A percentile compares a stretch with the other conserved stretches of the same genome.
These are phyloP conservation scores for Ophiostoma novo-ulmi DNA, from an alignment of 2,329 filamentous ascomycete species.

Conservation along the genomic window DNA sequence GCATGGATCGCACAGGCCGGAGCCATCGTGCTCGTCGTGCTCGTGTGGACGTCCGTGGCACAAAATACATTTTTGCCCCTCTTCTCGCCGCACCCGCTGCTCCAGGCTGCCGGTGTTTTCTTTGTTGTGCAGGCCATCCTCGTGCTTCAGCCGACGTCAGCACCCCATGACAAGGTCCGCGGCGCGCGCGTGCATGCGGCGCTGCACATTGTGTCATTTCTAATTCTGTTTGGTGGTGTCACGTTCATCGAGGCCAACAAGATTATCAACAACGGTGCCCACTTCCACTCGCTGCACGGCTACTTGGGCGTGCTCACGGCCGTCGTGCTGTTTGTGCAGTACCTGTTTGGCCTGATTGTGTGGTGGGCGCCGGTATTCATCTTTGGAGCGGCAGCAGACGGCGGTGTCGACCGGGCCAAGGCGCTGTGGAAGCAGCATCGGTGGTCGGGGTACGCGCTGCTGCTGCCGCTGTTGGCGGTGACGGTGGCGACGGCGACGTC, in stretches of 20 bases:
- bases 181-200: slow-evolving; percentile 60
- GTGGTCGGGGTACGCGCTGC: slow-evolving; percentile 61
- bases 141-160: slow-evolving; percentile 80
- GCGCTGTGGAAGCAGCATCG: slow-evolving; percentile 87
- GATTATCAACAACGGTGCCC: slow-evolving; percentile 55
- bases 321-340: slow-evolving; percentile 65
- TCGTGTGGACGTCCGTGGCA: slow-evolving; percentile 75
- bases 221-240: slow-evolving; percentile 59
- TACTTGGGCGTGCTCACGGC: slow-evolving; percentile 76
- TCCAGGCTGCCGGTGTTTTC: slow-evolving; percentile 62
- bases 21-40: slow-evolving; percentile 65
- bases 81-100: slow-evolving; percentile 83
- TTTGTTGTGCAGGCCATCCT: slow-evolving; percentile 75
- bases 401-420: slow-evolving; percentile 70
- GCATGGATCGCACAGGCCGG: slow-evolving; percentile 75
- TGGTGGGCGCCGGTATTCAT: slow-evolving; percentile 63
- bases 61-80: slow-evolving; percentile 61
- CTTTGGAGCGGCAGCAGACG: slow-evolving; percentile 71
- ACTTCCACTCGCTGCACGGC: slow-evolving; percentile 77
- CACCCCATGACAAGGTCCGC: slow-evolving; percentile 63
- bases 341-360: slow-evolving; percentile 73
- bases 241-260: slow-evolving; percentile 82
- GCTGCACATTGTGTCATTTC: slow-evolving; percentile 62
- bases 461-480: slow-evolving; percentile 60
- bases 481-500: slow-evolving; percentile 70